These are phyloP conservation scores for Oenanthe sinensis DNA, from an alignment of 129 eudicot genomes.

Conservation along the genomic window DNA sequence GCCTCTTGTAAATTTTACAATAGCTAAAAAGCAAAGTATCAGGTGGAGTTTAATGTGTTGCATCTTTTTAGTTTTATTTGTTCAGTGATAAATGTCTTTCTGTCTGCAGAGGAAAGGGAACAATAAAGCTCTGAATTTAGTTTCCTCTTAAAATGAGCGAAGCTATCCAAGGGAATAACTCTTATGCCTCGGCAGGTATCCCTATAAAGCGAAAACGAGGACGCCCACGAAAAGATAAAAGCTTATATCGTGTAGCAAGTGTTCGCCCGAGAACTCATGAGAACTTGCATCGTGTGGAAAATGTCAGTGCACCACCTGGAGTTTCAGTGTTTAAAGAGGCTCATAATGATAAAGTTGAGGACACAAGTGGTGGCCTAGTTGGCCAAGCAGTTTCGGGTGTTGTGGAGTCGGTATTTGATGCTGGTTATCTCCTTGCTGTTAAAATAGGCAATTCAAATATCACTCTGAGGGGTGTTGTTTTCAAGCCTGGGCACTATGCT, in stretches of 20 bases:
- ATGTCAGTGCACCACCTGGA: conserved; percentile 44
- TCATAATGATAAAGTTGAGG: conserved; percentile 25
- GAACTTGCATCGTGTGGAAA: conserved; percentile 32
- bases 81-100: neutral
- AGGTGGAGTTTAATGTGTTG: neutral
- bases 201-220: conserved; percentile 71
- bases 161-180: conserved; percentile 29
- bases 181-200: conserved; percentile 22
- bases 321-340: conserved; percentile 23
- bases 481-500: conserved; percentile 80
- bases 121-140: neutral
- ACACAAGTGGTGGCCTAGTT: conserved; percentile 38
- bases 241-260: conserved; percentile 40
- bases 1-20: conserved; percentile 6
- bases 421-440: conserved; percentile 74
- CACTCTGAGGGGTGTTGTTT: conserved; percentile 71
- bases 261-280: conserved; percentile 81
- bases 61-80: neutral
- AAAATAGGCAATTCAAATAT: conserved; percentile 68
- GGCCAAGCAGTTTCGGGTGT: conserved; percentile 77
- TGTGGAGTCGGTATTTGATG: conserved; percentile 75
- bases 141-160: conserved; percentile 38
- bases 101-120: conserved; percentile 6
- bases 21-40: neutral
- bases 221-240: conserved; percentile 83